A percentile compares a stretch with the other conserved stretches of the same genome.
Evolutionary conservation across 495 filamentous ascomycete genomes (phyloP).

Genomic region (Darksidea phi): DNA sequence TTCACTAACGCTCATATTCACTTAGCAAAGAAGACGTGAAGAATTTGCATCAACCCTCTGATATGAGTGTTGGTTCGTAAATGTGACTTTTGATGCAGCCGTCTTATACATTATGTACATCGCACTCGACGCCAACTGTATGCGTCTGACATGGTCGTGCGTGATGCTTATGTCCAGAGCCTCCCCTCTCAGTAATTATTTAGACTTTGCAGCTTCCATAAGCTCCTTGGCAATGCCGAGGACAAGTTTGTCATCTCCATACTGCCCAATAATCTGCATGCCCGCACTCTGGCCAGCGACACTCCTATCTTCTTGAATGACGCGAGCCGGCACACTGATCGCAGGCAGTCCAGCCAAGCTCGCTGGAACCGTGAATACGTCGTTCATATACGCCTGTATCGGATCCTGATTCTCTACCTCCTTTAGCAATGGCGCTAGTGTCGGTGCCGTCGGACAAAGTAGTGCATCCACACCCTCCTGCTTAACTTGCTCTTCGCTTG

Average conservation of each 20-base stretch:
- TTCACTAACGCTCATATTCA: too few species aligned
- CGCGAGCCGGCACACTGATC: constrained; percentile 70
- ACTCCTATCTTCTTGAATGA: constrained; percentile 26
- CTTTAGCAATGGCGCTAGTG: constrained; percentile 64
- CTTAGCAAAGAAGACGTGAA: too few species aligned
- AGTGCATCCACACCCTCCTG: constrained; percentile 72
- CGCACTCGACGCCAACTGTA: too few species aligned
- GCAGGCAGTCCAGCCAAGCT: constrained; percentile 90
- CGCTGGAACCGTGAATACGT: constrained; percentile 94
- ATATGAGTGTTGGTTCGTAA: too few species aligned
- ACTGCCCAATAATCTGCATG: constrained; percentile 88
- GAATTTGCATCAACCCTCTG: too few species aligned
- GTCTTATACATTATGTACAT: too few species aligned
- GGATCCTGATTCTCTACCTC: constrained; percentile 44
- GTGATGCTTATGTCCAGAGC: too few species aligned
- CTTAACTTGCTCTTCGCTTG: constrained; percentile 43
- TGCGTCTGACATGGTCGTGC: too few species aligned
- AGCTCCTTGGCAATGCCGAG: constrained; percentile 56
- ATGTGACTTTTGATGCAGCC: too few species aligned
- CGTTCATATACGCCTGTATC: constrained; percentile 75
- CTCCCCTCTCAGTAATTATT: too few species aligned
- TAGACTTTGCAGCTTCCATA: background rate
- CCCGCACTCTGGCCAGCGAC: constrained; percentile 52
- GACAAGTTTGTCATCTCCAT: constrained; percentile 74
- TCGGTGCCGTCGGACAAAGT: constrained; percentile 83